Evolutionary conservation across 768 basidiomycete species (phyloP), one percentile per base, ranked within the genome.

Genomic region (Boletus fagicola): DNA sequence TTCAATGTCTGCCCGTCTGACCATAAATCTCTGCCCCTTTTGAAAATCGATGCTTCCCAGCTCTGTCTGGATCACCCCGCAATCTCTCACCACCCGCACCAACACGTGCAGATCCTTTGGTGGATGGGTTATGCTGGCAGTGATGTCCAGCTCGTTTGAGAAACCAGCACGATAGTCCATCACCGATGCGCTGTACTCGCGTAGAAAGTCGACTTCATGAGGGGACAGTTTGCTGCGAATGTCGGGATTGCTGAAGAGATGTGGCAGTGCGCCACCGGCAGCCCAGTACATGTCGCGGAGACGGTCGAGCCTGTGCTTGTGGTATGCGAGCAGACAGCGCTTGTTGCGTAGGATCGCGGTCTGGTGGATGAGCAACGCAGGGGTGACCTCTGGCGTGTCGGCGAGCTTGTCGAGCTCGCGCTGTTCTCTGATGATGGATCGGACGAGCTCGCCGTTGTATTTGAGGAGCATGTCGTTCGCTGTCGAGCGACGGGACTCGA

Each of bases 241-340:
- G 61, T 91, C 84, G 51, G 82, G 70, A 62, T 85, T 78, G 58
- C 78, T 78, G 57, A 98, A 81, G 43, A 97, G 77, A 61, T 92
- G 89, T 1, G 93, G 91, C 3, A 97, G 77, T 4, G 92, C 89
- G 15, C 93, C 95, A 18, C 92, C 92, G 9, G 86, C 83, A 13
- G 83, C 76, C 96, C 96, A 98, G 75, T 92, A 97, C 77, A 91
- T 80, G 66, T 93, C 87, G 56, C 86, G 83, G 51, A 98, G 82
- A 51, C 86, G 84, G 68, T 92, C 88, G 39, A 92, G 74, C 54
- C 96, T 83, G 75, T 94, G 92, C 26, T 83, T 76, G 72, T 98
- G 93, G 74, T 98, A 99, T 0, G 93, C 94, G 45, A 98, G 83
- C 4, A 98, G 80, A 70, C 92, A 94, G n/a, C 97, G 88, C 72